These are phyloP conservation scores for Vitis riparia DNA, from an alignment of 164 flowering plant species.

Conservation along the genomic window DNA sequence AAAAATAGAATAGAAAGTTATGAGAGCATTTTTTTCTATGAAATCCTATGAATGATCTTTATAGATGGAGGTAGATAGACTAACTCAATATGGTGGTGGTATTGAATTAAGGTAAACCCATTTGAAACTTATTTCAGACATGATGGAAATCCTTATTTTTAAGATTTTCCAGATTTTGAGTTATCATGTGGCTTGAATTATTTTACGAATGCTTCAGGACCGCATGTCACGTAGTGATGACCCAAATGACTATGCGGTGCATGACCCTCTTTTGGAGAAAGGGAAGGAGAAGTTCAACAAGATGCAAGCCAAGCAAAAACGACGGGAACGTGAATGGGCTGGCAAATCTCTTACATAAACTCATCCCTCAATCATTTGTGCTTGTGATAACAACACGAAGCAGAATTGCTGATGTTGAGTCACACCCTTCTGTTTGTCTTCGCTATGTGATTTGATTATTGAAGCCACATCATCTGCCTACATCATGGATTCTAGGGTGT, in stretches of 20 bases:
- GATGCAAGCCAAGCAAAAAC: constrained; percentile 91
- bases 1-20: no score
- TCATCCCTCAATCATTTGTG: not conserved
- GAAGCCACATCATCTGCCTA: not conserved
- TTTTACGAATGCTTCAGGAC: constrained; percentile 42
- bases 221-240: constrained; percentile 80
- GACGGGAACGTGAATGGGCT: constrained; percentile 91
- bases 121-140: no score
- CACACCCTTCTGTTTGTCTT: not conserved
- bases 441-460: constrained; percentile 1
- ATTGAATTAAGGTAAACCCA: no score
- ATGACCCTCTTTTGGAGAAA: constrained; percentile 92
- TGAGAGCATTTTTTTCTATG: not conserved
- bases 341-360: constrained; percentile 80
- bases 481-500: no score
- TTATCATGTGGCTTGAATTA: not conserved
- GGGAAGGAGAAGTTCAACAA: constrained; percentile 95
- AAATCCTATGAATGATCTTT: not conserved
- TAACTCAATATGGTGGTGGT: not conserved
- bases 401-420: not conserved
- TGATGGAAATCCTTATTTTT: no score
- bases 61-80: not conserved
- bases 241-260: constrained; percentile 72
- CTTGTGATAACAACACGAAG: not conserved
- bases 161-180: no score